Percentiles rank a stretch among this genome's conserved stretches.
These are phyloP conservation scores for Pichia sp. DNA, from an alignment of 1,139 yeast species.

Conservation along the genomic window DNA sequence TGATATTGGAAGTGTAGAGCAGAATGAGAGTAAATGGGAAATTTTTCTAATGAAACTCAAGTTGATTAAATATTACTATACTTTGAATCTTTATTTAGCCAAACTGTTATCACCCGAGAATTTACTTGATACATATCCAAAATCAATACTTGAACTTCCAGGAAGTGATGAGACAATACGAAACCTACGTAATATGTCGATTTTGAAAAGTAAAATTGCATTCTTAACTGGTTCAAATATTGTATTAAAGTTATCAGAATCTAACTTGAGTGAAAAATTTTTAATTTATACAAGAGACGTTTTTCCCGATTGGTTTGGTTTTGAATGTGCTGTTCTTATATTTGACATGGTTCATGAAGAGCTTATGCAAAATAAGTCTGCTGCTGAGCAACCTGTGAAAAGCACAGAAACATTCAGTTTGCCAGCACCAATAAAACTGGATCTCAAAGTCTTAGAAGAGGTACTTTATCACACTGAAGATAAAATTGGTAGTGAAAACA, in stretches of 20 bases:
- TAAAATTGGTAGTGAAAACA: neutral
- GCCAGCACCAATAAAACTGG: neutral
- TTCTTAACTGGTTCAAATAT: slow-evolving; percentile 5
- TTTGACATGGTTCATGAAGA: slow-evolving; percentile 3
- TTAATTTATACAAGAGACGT: slow-evolving; percentile 8
- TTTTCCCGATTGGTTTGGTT: slow-evolving; percentile 11
- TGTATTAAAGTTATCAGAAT: slow-evolving; percentile 3
- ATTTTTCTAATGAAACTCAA: slow-evolving; percentile 5
- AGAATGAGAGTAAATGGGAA: slow-evolving; percentile 9
- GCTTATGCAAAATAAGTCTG: neutral
- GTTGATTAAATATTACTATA: slow-evolving; percentile 3
- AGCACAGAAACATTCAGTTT: neutral
- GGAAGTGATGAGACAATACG: slow-evolving; percentile 1
- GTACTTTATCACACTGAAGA: neutral
- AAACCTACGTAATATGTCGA: slow-evolving; percentile 1
- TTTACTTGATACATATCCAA: neutral
- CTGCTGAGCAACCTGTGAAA: no score
- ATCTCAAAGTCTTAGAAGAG: slow-evolving; percentile 3
- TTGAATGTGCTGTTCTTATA: slow-evolving; percentile 2
- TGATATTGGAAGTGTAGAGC: slow-evolving; percentile 4
- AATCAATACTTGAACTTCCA: neutral
- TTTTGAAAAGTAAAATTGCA: neutral
- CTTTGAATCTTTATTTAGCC: neutral
- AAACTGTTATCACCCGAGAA: neutral
- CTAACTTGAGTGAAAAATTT: slow-evolving; percentile 5